phyloP scores from a whole-genome alignment of 352 stramenopile species.

The Plasmopara viticola region DNA sequence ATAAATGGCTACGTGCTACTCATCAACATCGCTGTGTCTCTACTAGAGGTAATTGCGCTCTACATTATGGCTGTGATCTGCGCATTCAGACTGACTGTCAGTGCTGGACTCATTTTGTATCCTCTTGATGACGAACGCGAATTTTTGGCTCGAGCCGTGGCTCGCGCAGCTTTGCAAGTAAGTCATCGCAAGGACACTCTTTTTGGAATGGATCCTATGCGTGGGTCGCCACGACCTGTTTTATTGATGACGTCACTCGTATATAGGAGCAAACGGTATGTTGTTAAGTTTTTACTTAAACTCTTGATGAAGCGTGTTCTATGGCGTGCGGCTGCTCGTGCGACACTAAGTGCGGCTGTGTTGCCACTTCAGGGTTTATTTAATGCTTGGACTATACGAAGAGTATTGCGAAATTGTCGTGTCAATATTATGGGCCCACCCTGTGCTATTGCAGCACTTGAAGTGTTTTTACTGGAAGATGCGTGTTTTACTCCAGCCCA shows the following conservation, averaged over 20 bases:
- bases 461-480: constrained; percentile 11
- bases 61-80: no score
- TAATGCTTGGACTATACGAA: no score
- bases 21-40: no score
- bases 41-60: no score
- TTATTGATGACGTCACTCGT: no score
- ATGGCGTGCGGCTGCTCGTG: constrained; percentile 39
- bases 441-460: constrained; percentile 14
- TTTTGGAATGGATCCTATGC: constrained; percentile 52
- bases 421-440: constrained; percentile 44
- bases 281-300: constrained; percentile 52
- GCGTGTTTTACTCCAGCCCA: constrained; percentile 29
- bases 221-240: constrained; percentile 30
- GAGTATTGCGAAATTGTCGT: constrained; percentile 16
- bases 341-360: constrained; percentile 33
- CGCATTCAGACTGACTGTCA: no score
- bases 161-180: constrained; percentile 40
- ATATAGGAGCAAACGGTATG: constrained; percentile 28
- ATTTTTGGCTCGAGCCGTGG: constrained; percentile 42
- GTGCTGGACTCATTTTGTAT: constrained; percentile 19
- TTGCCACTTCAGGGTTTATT: constrained; percentile 13
- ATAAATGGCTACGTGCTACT: no score
- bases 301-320: constrained; percentile 48
- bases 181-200: constrained; percentile 35
- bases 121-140: constrained; percentile 43